A percentile compares a stretch with the other conserved stretches of the same genome.
phyloP scores from a whole-genome alignment of 192 early-diverging fungal genomes.

The Coemansia sp. region DNA sequence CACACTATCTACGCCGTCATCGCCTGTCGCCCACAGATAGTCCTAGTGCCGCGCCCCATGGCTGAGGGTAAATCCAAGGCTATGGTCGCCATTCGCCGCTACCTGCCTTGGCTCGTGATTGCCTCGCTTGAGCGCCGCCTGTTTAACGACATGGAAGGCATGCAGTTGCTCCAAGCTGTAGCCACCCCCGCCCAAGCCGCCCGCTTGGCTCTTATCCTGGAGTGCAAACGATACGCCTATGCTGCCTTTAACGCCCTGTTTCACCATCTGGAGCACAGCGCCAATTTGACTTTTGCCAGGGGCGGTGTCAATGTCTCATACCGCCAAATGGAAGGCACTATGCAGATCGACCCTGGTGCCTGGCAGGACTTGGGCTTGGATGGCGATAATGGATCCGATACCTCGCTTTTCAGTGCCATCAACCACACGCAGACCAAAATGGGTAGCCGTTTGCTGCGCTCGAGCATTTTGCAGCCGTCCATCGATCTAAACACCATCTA shows the following conservation, averaged over 20 bases:
- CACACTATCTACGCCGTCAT: constrained; percentile 45
- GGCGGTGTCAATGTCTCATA: constrained; percentile 23
- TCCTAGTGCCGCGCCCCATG: constrained; percentile 43
- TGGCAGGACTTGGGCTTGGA: constrained; percentile 41
- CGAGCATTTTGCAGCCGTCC: constrained; percentile 76
- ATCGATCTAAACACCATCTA: constrained; percentile 43
- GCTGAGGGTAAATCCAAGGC: constrained; percentile 44
- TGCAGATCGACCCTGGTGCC: constrained; percentile 51
- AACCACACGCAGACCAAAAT: constrained; percentile 38
- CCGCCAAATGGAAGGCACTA: constrained; percentile 48
- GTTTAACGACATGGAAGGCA: constrained; percentile 36
- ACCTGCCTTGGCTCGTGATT: constrained; percentile 43
- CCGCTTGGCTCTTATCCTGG: constrained; percentile 20
- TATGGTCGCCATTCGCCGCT: constrained; percentile 41
- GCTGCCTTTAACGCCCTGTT: constrained; percentile 45
- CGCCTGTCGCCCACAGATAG: constrained; percentile 27
- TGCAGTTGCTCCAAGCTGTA: constrained; percentile 15
- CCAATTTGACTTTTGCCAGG: constrained; percentile 10
- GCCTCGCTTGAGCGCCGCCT: constrained; percentile 22
- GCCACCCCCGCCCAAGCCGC: constrained; percentile 17
- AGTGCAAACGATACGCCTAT: constrained; percentile 42
- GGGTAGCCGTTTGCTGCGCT: constrained; percentile 65
- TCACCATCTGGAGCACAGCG: constrained; percentile 21
- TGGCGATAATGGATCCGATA: not conserved
- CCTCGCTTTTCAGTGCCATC: constrained; percentile 29